Evolutionary conservation across 106 monocot species (phyloP).

Genomic region (Acorus gramineus): DNA sequence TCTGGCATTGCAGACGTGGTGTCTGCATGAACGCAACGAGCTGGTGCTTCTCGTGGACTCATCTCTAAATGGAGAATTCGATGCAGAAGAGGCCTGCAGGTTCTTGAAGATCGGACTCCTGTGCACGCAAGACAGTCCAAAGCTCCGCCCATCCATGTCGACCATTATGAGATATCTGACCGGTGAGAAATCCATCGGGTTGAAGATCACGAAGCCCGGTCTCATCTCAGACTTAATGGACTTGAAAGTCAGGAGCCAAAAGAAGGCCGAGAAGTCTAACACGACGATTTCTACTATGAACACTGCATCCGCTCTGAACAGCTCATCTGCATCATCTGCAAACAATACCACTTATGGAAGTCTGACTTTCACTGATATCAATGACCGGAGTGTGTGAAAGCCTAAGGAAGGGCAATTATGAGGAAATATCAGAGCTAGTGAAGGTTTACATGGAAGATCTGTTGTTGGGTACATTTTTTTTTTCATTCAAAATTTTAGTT

Average conservation of each 20-base stretch:
- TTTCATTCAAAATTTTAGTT: no score
- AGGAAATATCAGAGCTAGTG: no score
- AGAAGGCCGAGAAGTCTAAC: neutral
- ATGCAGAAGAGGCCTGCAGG: slow-evolving; percentile 9
- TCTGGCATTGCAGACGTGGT: slow-evolving; percentile 20
- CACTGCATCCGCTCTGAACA: no score
- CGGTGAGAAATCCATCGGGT: slow-evolving; percentile 8
- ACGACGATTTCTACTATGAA: no score
- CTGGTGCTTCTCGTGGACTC: slow-evolving; percentile 6
- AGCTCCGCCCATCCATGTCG: slow-evolving; percentile 19
- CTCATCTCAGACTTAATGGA: slow-evolving; percentile 14
- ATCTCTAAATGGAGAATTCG: slow-evolving; percentile 10
- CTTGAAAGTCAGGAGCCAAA: slow-evolving; percentile 11
- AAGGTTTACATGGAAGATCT: no score
- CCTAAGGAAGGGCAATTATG: no score
- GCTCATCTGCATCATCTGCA: no score
- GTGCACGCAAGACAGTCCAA: slow-evolving; percentile 22
- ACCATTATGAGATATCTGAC: slow-evolving; percentile 12
- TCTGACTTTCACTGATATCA: no score
- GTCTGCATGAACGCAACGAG: slow-evolving; percentile 5
- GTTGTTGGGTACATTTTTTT: no score
- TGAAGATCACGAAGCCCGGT: slow-evolving; percentile 6
- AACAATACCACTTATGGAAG: no score
- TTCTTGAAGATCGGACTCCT: slow-evolving; percentile 16
- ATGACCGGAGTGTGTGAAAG: no score